Percentiles rank a stretch among this genome's conserved stretches.
Evolutionary conservation across 2,329 filamentous ascomycete species (phyloP).

Genomic region (Fusarium lyarnte): DNA sequence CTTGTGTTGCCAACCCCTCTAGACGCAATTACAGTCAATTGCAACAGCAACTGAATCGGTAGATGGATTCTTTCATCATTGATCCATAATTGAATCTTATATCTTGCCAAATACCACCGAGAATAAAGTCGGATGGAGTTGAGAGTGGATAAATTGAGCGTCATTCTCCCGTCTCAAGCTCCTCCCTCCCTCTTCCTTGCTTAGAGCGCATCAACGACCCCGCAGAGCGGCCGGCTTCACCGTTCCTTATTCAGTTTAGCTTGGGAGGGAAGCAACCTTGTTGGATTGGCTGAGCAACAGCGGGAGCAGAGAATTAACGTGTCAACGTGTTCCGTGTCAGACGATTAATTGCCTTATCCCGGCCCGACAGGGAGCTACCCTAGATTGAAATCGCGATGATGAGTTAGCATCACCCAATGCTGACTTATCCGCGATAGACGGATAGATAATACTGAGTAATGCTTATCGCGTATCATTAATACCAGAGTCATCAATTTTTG

Average conservation of each 20-base stretch:
- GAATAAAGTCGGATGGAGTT: conserved; percentile 19
- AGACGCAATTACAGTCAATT: neutral
- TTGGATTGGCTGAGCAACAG: conserved; percentile 5
- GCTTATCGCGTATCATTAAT: conserved; percentile 15
- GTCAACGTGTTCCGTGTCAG: conserved; percentile 20
- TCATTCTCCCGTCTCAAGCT: conserved; percentile 29
- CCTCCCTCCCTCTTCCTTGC: conserved; percentile 11
- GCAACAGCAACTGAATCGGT: neutral
- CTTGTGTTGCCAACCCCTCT: neutral
- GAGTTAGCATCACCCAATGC: conserved; percentile 10
- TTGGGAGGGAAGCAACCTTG: neutral
- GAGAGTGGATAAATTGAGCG: conserved; percentile 28
- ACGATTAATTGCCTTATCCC: conserved; percentile 1
- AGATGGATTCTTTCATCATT: conserved; percentile 22
- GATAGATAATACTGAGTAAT: conserved; percentile 4
- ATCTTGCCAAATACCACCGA: conserved; percentile 30
- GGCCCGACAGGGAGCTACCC: conserved; percentile 23
- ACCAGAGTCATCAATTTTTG: neutral
- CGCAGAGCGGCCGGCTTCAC: conserved; percentile 35
- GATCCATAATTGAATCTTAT: conserved; percentile 3
- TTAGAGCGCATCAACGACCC: conserved; percentile 1
- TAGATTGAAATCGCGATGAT: conserved; percentile 4
- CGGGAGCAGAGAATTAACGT: neutral
- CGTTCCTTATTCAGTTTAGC: conserved; percentile 10
- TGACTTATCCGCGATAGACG: neutral